These are phyloP conservation scores for Porodaedalea pini DNA, from an alignment of 1,284 basidiomycete genomes.

Conservation along the genomic window DNA sequence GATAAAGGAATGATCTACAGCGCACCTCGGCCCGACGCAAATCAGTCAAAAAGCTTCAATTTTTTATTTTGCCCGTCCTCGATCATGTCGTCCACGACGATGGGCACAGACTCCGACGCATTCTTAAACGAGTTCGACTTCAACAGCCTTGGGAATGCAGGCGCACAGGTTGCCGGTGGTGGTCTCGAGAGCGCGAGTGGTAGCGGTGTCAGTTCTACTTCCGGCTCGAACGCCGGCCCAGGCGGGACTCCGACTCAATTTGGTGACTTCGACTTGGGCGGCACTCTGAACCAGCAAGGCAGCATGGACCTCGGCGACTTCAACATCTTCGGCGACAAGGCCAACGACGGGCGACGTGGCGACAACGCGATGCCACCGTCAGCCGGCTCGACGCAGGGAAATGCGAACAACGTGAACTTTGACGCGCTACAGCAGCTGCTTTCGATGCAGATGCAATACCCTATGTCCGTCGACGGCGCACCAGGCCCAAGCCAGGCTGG, in stretches of 20 bases:
- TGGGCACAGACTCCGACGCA: neutral
- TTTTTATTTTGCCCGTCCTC: no score
- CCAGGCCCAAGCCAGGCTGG: neutral
- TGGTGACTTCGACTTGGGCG: no score
- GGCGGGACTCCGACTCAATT: no score
- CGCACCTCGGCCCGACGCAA: no score
- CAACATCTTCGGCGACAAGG: neutral
- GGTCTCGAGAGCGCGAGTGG: neutral
- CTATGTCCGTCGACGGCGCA: neutral
- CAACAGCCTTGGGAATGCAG: neutral
- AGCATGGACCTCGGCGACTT: neutral
- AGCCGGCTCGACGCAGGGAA: neutral
- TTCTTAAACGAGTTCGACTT: neutral
- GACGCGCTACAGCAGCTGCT: constrained; percentile 20
- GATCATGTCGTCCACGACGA: no score
- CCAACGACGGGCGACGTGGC: neutral
- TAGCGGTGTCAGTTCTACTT: neutral
- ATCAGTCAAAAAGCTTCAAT: no score
- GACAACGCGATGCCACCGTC: neutral
- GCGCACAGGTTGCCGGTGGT: no score
- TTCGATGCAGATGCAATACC: constrained; percentile 10
- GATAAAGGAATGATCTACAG: no score
- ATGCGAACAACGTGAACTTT: constrained; percentile 11
- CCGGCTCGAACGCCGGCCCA: no score
- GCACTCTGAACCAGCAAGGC: no score